Conservation (phyloP, 2,329 filamentous ascomycete species). For the Colletotrichum tamarilloi region DNA sequence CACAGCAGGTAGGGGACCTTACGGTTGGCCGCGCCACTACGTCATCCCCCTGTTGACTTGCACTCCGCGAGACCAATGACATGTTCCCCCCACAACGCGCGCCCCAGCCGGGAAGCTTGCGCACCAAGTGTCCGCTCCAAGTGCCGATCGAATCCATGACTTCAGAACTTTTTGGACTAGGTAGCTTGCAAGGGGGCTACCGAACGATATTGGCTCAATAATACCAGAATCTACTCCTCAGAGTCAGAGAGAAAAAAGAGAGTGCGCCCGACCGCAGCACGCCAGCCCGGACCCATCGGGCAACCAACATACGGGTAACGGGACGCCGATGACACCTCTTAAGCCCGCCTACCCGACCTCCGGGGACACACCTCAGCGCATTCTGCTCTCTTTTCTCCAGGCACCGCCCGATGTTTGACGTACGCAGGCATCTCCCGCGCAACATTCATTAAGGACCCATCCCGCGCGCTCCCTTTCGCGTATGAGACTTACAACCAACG, state of each 20-base stretch:
- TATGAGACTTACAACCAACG: background rate
- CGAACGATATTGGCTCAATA: background rate
- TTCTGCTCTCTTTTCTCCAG: conserved; percentile 21
- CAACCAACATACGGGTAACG: conserved; percentile 8
- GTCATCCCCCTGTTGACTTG: conserved; percentile 13
- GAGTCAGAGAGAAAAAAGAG: background rate
- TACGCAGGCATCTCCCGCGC: background rate
- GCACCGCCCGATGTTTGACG: conserved; percentile 26
- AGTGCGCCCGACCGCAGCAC: conserved; percentile 10
- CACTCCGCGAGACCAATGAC: conserved; percentile 24
- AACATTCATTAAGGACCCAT: conserved; percentile 16
- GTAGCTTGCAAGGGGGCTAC: background rate
- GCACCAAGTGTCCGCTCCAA: background rate
- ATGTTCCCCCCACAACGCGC: conserved; percentile 32
- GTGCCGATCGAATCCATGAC: conserved; percentile 31
- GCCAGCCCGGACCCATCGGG: conserved; percentile 20
- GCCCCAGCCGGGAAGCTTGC: background rate
- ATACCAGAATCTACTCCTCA: background rate
- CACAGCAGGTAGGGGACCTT: background rate
- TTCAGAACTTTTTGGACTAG: conserved; percentile 20
- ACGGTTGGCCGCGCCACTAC: conserved; percentile 7
- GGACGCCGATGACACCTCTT: conserved; percentile 18
- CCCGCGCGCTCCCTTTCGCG: background rate
- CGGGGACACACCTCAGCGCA: background rate
- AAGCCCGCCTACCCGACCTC: conserved; percentile 22